A percentile compares a stretch with the other conserved stretches of the same genome.
phyloP scores from a whole-genome alignment of 2,329 filamentous ascomycete genomes.

The Fusarium aywerte region DNA sequence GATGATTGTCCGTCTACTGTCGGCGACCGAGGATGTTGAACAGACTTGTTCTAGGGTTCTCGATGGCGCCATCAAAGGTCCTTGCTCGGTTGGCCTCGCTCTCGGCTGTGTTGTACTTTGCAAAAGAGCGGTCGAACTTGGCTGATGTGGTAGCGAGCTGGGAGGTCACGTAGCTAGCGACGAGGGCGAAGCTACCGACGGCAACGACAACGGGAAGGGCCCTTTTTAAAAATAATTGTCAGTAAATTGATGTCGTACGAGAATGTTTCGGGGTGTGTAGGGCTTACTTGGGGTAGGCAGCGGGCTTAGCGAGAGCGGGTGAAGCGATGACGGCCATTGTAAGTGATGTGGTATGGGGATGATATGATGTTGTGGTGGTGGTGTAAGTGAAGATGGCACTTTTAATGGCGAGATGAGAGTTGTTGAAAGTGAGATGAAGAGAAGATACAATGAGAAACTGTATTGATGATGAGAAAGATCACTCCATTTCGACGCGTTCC shows the following conservation, averaged over 20 bases:
- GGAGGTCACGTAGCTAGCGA: constrained; percentile 49
- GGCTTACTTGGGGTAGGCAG: constrained; percentile 33
- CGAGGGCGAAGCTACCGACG: constrained; percentile 38
- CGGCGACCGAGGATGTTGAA: constrained; percentile 51
- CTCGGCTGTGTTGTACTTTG: constrained; percentile 52
- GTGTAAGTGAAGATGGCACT: background rate
- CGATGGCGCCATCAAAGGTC: constrained; percentile 48
- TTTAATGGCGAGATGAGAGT: background rate
- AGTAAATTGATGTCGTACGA: background rate
- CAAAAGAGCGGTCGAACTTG: constrained; percentile 53
- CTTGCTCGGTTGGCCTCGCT: constrained; percentile 51
- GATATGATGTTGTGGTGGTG: constrained; percentile 25
- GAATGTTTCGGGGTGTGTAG: background rate
- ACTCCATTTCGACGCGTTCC: constrained; percentile 26
- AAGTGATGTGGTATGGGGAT: background rate
- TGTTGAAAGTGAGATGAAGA: constrained; percentile 5
- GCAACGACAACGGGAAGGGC: constrained; percentile 35
- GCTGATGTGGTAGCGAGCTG: constrained; percentile 50
- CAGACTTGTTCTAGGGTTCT: constrained; percentile 51
- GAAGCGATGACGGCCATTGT: constrained; percentile 36
- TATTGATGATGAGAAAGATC: constrained; percentile 22
- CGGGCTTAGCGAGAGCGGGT: constrained; percentile 21
- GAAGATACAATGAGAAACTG: constrained; percentile 9
- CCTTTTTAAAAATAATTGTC: constrained; percentile 15
- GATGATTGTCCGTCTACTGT: constrained; percentile 26